Evolutionary conservation across 805 yeast species (phyloP).

Genomic region (Blastobotrys terrestris): DNA sequence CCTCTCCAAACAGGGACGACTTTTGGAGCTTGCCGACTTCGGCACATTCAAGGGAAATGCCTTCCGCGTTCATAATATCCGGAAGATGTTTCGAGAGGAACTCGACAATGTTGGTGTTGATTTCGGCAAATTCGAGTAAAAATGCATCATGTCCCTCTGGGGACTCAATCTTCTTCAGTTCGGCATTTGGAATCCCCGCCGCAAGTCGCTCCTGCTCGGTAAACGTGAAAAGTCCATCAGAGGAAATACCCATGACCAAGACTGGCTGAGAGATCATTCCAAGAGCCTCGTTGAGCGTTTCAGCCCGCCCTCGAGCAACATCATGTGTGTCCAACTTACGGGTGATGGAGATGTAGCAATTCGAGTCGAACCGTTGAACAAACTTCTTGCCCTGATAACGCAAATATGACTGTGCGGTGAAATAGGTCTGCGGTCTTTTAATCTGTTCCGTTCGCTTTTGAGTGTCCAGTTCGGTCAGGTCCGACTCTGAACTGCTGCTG

Average conservation of each 20-base stretch:
- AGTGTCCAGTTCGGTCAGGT: background rate
- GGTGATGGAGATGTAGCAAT: conserved; percentile 90
- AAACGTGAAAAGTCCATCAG: conserved; percentile 89
- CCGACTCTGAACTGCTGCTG: background rate
- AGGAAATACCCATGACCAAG: conserved; percentile 77
- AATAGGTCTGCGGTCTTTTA: conserved; percentile 47
- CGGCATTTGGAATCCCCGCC: conserved; percentile 61
- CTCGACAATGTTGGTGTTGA: conserved; percentile 61
- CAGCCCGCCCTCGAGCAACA: conserved; percentile 70
- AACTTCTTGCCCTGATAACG: conserved; percentile 94
- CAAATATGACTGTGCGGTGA: conserved; percentile 92
- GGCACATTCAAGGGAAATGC: conserved; percentile 31
- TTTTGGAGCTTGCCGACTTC: conserved; percentile 31
- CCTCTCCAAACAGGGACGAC: conserved; percentile 79
- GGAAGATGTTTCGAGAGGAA: conserved; percentile 57
- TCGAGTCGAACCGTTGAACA: conserved; percentile 86
- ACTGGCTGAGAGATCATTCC: conserved; percentile 63
- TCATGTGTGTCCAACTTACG: conserved; percentile 95
- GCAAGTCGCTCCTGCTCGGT: conserved; percentile 87
- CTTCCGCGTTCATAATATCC: conserved; percentile 48
- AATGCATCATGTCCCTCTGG: conserved; percentile 99
- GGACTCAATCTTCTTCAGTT: conserved; percentile 67
- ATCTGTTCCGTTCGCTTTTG: background rate
- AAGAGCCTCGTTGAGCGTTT: conserved; percentile 46
- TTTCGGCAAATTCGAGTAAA: conserved; percentile 76